Base-by-base conservation (phyloP, 257 asterid species). In the Cordia subcordata region DNA sequence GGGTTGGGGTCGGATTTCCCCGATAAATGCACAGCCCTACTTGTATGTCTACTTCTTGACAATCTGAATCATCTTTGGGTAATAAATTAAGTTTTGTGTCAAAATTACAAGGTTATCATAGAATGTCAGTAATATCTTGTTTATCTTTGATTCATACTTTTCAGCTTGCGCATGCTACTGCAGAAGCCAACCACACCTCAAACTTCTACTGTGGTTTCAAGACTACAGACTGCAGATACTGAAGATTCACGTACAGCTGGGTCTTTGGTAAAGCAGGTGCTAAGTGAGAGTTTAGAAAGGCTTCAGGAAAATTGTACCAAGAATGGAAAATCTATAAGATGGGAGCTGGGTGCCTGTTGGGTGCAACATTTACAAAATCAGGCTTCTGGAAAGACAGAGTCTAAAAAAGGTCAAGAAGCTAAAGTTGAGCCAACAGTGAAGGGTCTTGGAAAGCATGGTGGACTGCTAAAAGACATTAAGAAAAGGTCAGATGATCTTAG, bases 291-390 rank as follows among this genome's bases (percentile, higher is more conserved):
- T 74, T 58, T 86, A 68, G 55, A 58, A 65, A 79, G 72, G 59
- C 62, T 88, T 65, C 74, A 72, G 66, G 84, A 39, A n/a, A 90
- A 83, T 65, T 82, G 64, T 53, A 58, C 66, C 49, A 71, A 73
- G 55, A 77, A 70, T 20, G 69, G 57, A 68, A 84, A 79, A 62
- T 73, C 82, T 0, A 69, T 86, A 35, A 77, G 95, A 70, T 86
- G 95, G 95, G 95, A 86, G 77, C 87, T 86, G 58, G 92, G 95
- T 27, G 91, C 92, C 21, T 86, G 89, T 64, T 86, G 95, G 95
- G 87, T 86, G 68, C 95, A 86, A 68, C 89, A 86, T 68, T 79
- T 86, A 60, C 95, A 86, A 77, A 83, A 74, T 64, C 81, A 68
- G 67, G 82, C 78, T 57, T 75, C 87, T 32, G 82, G 72, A 58